A percentile compares a stretch with the other conserved stretches of the same genome.
Conservation (phyloP, 768 basidiomycete genomes). For the Daedaleopsis sinensis region DNA sequence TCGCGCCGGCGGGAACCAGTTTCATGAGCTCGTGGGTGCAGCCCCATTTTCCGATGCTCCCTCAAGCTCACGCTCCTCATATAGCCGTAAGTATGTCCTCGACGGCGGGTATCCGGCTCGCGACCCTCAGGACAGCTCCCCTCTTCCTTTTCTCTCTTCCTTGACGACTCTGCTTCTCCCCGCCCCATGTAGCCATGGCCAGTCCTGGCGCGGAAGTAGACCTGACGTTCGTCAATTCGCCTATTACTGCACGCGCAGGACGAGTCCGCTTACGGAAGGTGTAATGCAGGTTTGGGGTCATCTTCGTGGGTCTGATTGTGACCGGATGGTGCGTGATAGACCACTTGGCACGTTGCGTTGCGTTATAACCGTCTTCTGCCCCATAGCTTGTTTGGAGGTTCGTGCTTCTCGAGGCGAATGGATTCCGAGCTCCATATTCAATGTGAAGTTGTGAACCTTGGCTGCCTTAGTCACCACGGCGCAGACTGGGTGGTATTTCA, state of each 20-base stretch:
- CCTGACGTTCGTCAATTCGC: not conserved
- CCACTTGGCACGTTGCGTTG: too few species aligned
- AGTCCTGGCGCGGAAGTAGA: not conserved
- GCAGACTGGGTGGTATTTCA: slow-evolving; percentile 9
- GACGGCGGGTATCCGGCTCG: not conserved
- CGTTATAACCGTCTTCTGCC: not conserved
- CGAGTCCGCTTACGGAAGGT: not conserved
- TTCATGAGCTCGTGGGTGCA: not conserved
- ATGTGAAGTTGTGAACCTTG: not conserved
- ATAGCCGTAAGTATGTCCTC: not conserved
- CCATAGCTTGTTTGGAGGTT: slow-evolving; percentile 11
- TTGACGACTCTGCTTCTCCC: not conserved
- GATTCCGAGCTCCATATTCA: not conserved
- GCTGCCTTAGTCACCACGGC: slow-evolving; percentile 7
- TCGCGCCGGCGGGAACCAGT: not conserved
- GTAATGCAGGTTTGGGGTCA: not conserved
- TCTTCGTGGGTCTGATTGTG: not conserved
- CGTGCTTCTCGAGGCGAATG: not conserved
- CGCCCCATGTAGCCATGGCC: slow-evolving; percentile 1
- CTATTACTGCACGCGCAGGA: not conserved
- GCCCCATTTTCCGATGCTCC: not conserved
- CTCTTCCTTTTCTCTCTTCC: not conserved
- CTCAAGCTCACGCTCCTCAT: not conserved
- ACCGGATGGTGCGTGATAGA: not conserved
- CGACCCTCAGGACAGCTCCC: not conserved